Base-by-base conservation (phyloP, 2,329 filamentous ascomycete genomes). In the Curvularia spicifera region DNA sequence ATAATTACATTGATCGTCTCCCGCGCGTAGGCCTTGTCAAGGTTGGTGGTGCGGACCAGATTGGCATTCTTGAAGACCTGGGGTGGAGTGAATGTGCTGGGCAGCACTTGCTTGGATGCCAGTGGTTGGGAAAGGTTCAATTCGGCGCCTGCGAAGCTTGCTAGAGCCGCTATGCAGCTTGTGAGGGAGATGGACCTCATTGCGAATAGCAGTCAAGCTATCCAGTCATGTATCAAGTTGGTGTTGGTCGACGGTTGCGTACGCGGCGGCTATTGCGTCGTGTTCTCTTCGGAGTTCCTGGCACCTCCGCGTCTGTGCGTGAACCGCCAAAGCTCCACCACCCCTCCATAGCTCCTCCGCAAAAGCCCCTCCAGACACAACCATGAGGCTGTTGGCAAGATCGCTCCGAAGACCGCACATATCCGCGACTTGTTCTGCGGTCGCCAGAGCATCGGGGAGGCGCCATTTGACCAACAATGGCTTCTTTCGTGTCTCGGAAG, bases 61-160 rank as follows among this genome's bases (percentile, higher is more conserved):
- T 99, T 98, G 78, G 85, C 85, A 79, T 99, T 97, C 81, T 93
- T 92, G 82, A 97, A 99, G 67, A 93, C 91, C 76, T 92, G 91
- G 13, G 93, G 90, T 53, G 94, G 93, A 78, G 86, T 89, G 82
- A 97, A 97, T 61, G 74, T 76, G 65, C 73, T 73, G 26, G 80
- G 74, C 37, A 83, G 78, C 71, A 84, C 78, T 69, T 80, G 78
- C 65, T 74, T 79, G 39, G 78, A 83, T 46, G 75, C 83, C 67
- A 85, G 78, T 43, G 87, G 86, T 60, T 87, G 81, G 54, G 82
- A 83, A 70, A 84, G 77, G 76, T 86, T 86, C 64, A 87, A 85
- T 56, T 84, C 82, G 67, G 84, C 80, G 57, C 79, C 78, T 60
- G 84, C 82, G 68, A 87, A 76, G 73, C 88, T 81, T 73, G 86